Conservation (phyloP, 2,329 filamentous ascomycete species). For the Xylaria sp. region DNA sequence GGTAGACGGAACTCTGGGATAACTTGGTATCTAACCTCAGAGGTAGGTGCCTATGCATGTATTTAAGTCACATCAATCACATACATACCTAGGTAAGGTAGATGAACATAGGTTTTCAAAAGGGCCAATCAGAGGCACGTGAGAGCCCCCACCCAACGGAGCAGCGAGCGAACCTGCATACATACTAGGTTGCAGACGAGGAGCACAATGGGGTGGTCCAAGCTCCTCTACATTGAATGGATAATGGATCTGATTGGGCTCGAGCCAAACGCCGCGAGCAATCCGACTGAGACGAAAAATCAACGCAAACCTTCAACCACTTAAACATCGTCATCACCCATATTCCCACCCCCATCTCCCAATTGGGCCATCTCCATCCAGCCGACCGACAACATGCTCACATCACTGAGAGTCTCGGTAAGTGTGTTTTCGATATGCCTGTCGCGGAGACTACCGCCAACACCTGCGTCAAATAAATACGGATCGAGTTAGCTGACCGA, state of each 20-base stretch:
- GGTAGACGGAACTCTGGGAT: background rate
- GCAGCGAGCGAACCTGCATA: no score
- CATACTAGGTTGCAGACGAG: no score
- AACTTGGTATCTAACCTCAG: no score
- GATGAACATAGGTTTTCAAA: background rate
- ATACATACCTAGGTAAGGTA: background rate
- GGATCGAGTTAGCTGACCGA: conserved; percentile 25
- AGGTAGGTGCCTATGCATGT: no score
- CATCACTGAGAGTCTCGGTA: conserved; percentile 67
- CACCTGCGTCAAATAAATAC: conserved; percentile 6
- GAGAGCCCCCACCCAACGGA: no score
- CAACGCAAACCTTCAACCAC: conserved; percentile 42
- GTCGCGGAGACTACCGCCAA: background rate
- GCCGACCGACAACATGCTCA: conserved; percentile 62
- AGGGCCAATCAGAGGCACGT: conserved; percentile 1
- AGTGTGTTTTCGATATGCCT: conserved; percentile 45
- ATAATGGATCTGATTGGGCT: conserved; percentile 39
- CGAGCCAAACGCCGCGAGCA: conserved; percentile 30
- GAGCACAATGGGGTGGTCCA: conserved; percentile 32
- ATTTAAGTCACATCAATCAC: no score
- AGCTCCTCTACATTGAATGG: conserved; percentile 34
- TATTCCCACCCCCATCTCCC: conserved; percentile 48
- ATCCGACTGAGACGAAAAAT: conserved; percentile 45
- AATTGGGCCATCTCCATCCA: conserved; percentile 61
- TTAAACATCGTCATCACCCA: conserved; percentile 35